Conservation (phyloP, 495 filamentous ascomycete species). For the Aspergillus carlsbadensis region DNA sequence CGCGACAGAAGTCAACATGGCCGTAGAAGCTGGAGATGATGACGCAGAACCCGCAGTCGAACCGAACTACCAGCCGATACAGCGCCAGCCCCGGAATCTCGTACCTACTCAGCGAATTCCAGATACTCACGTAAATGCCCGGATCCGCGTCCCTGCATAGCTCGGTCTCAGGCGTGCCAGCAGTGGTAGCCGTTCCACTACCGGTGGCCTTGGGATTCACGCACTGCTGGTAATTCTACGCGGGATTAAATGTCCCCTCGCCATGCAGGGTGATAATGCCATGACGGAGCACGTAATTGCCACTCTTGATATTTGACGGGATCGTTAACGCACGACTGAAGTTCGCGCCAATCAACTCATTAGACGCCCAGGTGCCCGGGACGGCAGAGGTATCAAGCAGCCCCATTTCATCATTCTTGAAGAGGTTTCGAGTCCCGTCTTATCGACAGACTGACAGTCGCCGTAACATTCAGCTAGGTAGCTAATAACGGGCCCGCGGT, state of each 20-base stretch:
- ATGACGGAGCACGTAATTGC: constrained; percentile 76
- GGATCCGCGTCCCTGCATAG: constrained; percentile 49
- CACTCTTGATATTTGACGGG: constrained; percentile 57
- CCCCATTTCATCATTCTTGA: constrained; percentile 72
- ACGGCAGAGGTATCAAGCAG: constrained; percentile 42
- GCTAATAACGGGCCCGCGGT: constrained; percentile 69
- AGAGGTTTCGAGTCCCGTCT: constrained; percentile 62
- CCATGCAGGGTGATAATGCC: constrained; percentile 76
- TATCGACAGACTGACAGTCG: constrained; percentile 62
- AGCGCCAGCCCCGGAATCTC: not conserved
- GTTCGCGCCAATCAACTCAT: constrained; percentile 62
- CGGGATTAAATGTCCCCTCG: constrained; percentile 53
- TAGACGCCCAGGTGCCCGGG: constrained; percentile 61
- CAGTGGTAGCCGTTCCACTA: constrained; percentile 52
- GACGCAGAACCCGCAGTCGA: too few relatives aligned
- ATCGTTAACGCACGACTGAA: constrained; percentile 66
- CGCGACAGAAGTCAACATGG: too few relatives aligned
- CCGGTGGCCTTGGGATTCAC: constrained; percentile 71
- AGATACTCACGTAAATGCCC: not conserved
- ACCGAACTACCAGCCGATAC: not conserved
- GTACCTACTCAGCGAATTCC: not conserved
- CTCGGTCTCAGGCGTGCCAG: constrained; percentile 55
- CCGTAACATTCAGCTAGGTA: constrained; percentile 73
- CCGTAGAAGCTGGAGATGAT: too few relatives aligned
- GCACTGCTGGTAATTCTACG: constrained; percentile 77